Conservation (phyloP, 148 eudicot genomes). For the Vaccinium vitisidaea region DNA sequence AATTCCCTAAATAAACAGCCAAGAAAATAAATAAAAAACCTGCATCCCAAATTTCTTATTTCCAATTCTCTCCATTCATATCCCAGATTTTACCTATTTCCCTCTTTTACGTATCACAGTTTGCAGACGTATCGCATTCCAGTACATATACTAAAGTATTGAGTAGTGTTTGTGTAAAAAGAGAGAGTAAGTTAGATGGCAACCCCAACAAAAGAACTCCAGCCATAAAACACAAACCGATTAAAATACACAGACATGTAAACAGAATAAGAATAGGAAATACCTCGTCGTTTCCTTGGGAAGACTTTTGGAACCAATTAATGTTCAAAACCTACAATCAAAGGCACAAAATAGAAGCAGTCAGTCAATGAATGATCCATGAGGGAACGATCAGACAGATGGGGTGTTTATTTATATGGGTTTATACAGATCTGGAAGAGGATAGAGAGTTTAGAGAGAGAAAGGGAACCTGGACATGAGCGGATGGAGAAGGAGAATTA, state of each 20-base stretch:
- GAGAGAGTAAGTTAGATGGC: background rate
- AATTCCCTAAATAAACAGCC: too few relatives aligned
- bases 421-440: constrained; percentile 1
- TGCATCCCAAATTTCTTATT: too few relatives aligned
- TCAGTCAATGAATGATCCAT: background rate
- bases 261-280: background rate
- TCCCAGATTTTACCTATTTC: too few relatives aligned
- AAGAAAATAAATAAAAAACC: too few relatives aligned
- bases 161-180: background rate
- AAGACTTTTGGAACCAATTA: constrained; percentile 70
- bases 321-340: constrained; percentile 67
- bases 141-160: too few relatives aligned
- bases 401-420: background rate
- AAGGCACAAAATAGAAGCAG: constrained; percentile 11
- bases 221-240: background rate
- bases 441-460: constrained; percentile 9
- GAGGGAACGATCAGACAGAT: background rate
- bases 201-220: background rate
- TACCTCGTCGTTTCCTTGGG: constrained; percentile 92
- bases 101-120: too few relatives aligned
- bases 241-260: background rate
- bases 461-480: constrained; percentile 54
- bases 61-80: too few relatives aligned
- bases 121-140: too few relatives aligned
- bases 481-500: constrained; percentile 60